These are phyloP conservation scores for Phoenix roebelenii DNA, from an alignment of 176 grass and related monocot genomes.

Conservation along the genomic window DNA sequence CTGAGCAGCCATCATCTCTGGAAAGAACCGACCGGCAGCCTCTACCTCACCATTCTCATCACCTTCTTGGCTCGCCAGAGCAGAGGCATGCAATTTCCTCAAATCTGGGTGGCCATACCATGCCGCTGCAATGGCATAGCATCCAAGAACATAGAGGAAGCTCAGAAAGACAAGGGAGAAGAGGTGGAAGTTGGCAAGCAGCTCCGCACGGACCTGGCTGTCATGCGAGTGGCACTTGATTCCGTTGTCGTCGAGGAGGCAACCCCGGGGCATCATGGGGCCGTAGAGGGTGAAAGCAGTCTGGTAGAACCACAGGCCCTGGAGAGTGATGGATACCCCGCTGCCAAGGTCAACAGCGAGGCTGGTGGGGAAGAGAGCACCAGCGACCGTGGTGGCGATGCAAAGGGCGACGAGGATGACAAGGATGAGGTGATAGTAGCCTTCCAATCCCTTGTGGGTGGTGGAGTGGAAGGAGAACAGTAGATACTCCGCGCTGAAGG, in stretches of 20 bases:
- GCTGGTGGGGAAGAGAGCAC: constrained; percentile 55
- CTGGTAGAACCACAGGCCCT: constrained; percentile 98
- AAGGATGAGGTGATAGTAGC: constrained; percentile 89
- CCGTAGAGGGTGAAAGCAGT: constrained; percentile 87
- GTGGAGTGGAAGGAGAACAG: constrained; percentile 97
- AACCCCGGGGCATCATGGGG: constrained; percentile 55
- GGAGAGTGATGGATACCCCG: constrained; percentile 53
- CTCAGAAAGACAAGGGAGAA: constrained; percentile 44
- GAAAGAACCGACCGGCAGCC: background rate
- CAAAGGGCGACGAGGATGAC: constrained; percentile 63
- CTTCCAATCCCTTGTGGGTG: constrained; percentile 60
- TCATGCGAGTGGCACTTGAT: constrained; percentile 39
- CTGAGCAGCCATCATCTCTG: constrained; percentile 15
- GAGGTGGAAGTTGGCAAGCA: constrained; percentile 58
- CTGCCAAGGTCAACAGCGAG: constrained; percentile 42
- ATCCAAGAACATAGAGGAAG: constrained; percentile 30
- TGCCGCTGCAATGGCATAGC: constrained; percentile 37
- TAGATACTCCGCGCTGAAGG: constrained; percentile 59
- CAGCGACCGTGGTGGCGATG: constrained; percentile 35
- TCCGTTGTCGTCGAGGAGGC: constrained; percentile 30
- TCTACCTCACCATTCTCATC: background rate
- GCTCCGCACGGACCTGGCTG: constrained; percentile 48
- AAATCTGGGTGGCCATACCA: constrained; percentile 42
- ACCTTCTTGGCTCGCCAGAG: background rate
- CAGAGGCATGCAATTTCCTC: constrained; percentile 6